Evolutionary conservation across 345 rosid genomes (phyloP), one percentile per base, ranked within the genome.

Genomic region (Gossypium sturtianum): DNA sequence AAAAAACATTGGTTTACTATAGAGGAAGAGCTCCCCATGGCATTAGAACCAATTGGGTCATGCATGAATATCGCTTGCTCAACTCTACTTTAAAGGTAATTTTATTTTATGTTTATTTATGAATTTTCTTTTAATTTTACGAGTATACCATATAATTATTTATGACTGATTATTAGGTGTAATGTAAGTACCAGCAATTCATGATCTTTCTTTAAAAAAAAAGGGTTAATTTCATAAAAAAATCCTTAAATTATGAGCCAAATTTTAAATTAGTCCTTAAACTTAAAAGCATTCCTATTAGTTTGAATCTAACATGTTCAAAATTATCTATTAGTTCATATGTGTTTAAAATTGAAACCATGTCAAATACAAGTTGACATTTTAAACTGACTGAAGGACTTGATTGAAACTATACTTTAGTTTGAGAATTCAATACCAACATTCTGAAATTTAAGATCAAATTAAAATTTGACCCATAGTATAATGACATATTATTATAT

Each of bases 11-110:
- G 77, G 95, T 90, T 53, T 90, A 90, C 34, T 90, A 90, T 45
- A 82, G 78, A 84, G 95, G 93, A n/a, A 86, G 93, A 78, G 90
- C 90, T 76, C 90, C 88, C 15, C 86, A 84, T 54, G 95, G 95
- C 60, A 88, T 81, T 45, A 79, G 92, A 73, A 88, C 91, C 65
- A 88, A 84, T 60, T 90, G 95, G 95, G 90, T 90, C 2, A 90
- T 90, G 95, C 95, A 88, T 52, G 95, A 90, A 79, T 90, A 90
- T 79, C 91, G 95, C 51, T 75, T 88, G 72, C 44, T 72, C 43
- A 66, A 88, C 70, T 74, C 86, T 17, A 61, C 81, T 27, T 75
- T n/a, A 53, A 15, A 13, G 57, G n/a, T 34, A 34, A 34, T 34
- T 34, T 34, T 34, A 34, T 34, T 34, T 34, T 45, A 16, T 48